A percentile compares a stretch with the other conserved stretches of the same genome.
phyloP scores from a whole-genome alignment of 768 basidiomycete genomes.

The Agrocybe pediades region DNA sequence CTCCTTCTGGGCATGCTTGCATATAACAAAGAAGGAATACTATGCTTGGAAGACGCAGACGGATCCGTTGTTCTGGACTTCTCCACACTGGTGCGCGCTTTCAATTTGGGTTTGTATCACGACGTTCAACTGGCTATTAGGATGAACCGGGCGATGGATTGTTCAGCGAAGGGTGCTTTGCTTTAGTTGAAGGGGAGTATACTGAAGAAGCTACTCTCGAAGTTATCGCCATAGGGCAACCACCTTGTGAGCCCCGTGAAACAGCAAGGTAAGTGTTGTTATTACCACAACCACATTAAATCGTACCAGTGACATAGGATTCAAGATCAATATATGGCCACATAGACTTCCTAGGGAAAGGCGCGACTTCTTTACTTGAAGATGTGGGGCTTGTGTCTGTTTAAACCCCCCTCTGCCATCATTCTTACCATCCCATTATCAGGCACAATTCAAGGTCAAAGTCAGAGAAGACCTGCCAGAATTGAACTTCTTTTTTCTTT shows the following conservation, averaged over 20 bases:
- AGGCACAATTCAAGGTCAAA: conserved; percentile 66
- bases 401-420: conserved; percentile 2
- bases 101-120: background rate
- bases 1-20: conserved; percentile 91
- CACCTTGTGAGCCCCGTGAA: conserved; percentile 90
- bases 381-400: conserved; percentile 60
- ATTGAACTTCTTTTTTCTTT: conserved; percentile 88
- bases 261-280: conserved; percentile 64
- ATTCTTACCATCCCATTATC: conserved; percentile 1
- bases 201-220: conserved; percentile 87
- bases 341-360: conserved; percentile 95
- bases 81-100: conserved; percentile 69
- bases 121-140: conserved; percentile 26
- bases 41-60: conserved; percentile 93
- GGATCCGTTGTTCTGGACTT: conserved; percentile 89
- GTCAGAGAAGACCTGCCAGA: conserved; percentile 72
- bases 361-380: conserved; percentile 85
- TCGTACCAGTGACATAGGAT: conserved; percentile 11
- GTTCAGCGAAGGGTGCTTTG: conserved; percentile 95
- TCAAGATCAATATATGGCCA: conserved; percentile 91
- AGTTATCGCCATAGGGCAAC: conserved; percentile 95
- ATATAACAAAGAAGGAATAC: conserved; percentile 85
- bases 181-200: conserved; percentile 94
- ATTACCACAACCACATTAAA: background rate
- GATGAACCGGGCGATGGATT: conserved; percentile 93